phyloP scores from a whole-genome alignment of 75 land plant genomes.

The Larix kaempferi region DNA sequence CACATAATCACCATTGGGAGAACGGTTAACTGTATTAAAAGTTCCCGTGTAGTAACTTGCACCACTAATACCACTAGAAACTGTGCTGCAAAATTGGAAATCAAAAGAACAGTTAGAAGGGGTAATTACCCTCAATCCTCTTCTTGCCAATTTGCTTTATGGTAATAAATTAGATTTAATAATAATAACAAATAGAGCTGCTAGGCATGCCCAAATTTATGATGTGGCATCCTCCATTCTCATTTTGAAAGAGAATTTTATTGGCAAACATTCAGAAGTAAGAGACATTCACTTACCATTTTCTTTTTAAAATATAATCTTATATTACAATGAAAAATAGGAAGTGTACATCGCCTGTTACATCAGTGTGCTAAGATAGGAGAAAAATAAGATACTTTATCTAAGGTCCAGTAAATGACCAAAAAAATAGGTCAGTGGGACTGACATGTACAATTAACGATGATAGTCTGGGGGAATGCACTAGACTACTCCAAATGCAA shows the following conservation, averaged over 20 bases:
- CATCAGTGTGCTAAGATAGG: no score
- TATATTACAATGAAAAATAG: no score
- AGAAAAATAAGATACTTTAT: no score
- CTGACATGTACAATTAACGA: no score
- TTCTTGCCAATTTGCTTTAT: neutral
- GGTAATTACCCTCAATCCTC: neutral
- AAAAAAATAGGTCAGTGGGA: no score
- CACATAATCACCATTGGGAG: constrained; percentile 91
- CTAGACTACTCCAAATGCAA: no score
- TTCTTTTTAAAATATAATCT: no score
- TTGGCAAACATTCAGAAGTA: no score
- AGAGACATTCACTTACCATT: no score
- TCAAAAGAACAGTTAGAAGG: constrained; percentile 2
- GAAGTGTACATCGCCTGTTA: no score
- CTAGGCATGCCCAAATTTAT: neutral
- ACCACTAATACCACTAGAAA: constrained; percentile 99
- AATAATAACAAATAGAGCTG: neutral
- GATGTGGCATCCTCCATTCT: neutral
- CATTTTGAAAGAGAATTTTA: neutral
- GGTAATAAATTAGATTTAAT: neutral
- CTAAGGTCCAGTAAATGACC: no score
- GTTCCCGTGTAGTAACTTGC: constrained; percentile 99
- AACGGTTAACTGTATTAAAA: constrained; percentile 93
- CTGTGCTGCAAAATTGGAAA: constrained; percentile 70
- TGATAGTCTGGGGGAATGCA: no score